These are phyloP conservation scores for Umbilicaria muhlenbergii DNA, from an alignment of 495 filamentous ascomycete genomes.

Conservation along the genomic window DNA sequence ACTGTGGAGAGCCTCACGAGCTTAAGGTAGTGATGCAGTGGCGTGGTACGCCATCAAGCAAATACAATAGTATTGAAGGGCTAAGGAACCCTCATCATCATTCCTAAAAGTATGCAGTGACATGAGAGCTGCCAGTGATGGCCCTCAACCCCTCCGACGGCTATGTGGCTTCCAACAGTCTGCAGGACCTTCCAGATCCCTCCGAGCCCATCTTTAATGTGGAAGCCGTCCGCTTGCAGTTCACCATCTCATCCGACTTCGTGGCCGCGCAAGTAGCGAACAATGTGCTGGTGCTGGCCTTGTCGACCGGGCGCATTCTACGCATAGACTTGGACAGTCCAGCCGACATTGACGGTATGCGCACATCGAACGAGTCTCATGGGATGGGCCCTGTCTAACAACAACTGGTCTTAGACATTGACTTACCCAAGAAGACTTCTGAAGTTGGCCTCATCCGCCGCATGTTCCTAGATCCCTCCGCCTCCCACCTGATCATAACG, in stretches of 20 bases:
- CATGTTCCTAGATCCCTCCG: slow-evolving; percentile 94
- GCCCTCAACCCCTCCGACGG: too few species aligned
- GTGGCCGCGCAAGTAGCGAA: slow-evolving; percentile 94
- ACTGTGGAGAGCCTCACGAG: too few species aligned
- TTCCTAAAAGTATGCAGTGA: too few species aligned
- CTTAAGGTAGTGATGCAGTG: too few species aligned
- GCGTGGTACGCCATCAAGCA: too few species aligned
- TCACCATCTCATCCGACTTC: slow-evolving; percentile 82
- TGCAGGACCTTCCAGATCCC: slow-evolving; percentile 43
- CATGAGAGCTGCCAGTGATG: too few species aligned
- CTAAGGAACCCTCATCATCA: too few species aligned
- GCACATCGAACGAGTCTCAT: slow-evolving; percentile 1
- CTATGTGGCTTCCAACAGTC: too few species aligned
- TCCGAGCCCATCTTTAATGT: slow-evolving; percentile 83
- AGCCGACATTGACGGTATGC: slow-evolving; percentile 82
- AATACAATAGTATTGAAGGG: too few species aligned
- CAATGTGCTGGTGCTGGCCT: slow-evolving; percentile 82
- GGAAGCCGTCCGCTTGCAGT: slow-evolving; percentile 78
- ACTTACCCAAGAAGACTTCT: slow-evolving; percentile 82
- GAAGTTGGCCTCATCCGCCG: slow-evolving; percentile 83
- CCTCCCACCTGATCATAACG: slow-evolving; percentile 82
- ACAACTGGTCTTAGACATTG: slow-evolving; percentile 52
- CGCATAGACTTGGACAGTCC: slow-evolving; percentile 88
- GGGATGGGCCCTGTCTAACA: slow-evolving; percentile 4
- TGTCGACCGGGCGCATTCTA: slow-evolving; percentile 77